Evolutionary conservation across 371 early-diverging fungal genomes (phyloP).

Genomic region (Zychaea mexicana): DNA sequence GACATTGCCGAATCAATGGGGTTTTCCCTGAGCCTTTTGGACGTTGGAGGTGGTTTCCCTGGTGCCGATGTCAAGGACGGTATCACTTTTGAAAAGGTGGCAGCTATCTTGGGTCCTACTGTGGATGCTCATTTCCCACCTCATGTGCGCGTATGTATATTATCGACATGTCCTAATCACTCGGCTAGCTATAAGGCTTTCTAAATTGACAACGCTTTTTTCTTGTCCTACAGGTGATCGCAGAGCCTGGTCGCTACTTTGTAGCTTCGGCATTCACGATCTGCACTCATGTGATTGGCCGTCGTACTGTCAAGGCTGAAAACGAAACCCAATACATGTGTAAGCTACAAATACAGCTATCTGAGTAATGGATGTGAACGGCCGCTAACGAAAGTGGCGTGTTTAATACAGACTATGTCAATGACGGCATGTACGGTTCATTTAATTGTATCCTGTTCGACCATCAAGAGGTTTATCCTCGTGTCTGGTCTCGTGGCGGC

Average conservation of each 20-base stretch:
- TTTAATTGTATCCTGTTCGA: conserved; percentile 99
- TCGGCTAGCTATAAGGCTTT: too few species aligned
- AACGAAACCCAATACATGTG: conserved; percentile 72
- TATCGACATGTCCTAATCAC: too few species aligned
- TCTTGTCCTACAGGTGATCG: too few species aligned
- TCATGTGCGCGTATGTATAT: conserved; percentile 74
- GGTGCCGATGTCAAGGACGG: conserved; percentile 75
- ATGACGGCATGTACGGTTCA: conserved; percentile 97
- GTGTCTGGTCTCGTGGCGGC: conserved; percentile 23
- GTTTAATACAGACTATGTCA: conserved; percentile 80
- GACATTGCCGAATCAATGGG: conserved; percentile 83
- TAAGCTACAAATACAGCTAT: too few species aligned
- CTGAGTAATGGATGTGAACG: too few species aligned
- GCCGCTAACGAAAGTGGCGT: too few species aligned
- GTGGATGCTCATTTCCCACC: conserved; percentile 77
- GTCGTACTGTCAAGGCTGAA: conserved; percentile 61
- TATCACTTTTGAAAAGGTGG: conserved; percentile 85
- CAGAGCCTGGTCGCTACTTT: conserved; percentile 98
- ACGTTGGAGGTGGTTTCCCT: conserved; percentile 99
- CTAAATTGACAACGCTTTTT: too few species aligned
- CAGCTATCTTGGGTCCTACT: conserved; percentile 75
- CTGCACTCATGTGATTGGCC: conserved; percentile 91
- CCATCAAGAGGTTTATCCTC: conserved; percentile 83
- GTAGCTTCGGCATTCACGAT: conserved; percentile 95
- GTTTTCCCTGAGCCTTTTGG: conserved; percentile 79